A percentile compares a stretch with the other conserved stretches of the same genome.
phyloP scores from a whole-genome alignment of 306 rosid genomes.

The Bauhinia variegata region DNA sequence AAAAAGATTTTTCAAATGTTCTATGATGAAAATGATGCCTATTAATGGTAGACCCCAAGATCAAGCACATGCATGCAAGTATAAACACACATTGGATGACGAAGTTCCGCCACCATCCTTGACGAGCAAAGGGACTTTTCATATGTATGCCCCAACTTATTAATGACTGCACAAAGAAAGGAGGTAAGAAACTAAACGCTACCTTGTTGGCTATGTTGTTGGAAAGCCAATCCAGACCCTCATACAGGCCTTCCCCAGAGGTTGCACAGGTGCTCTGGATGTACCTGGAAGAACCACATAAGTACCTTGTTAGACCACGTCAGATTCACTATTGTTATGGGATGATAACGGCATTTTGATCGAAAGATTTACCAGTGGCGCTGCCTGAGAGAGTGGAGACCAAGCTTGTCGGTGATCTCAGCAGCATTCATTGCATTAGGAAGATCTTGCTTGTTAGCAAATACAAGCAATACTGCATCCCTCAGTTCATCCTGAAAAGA shows the following conservation, averaged over 20 bases:
- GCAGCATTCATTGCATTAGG: conserved; percentile 99
- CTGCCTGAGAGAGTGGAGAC: conserved; percentile 98
- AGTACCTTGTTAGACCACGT: conserved; percentile 23
- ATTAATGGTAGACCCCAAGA: not conserved
- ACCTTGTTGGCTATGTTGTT: conserved; percentile 99
- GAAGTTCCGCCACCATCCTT: not conserved
- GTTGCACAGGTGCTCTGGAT: conserved; percentile 99
- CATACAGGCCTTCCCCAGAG: conserved; percentile 98
- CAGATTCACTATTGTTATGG: not conserved
- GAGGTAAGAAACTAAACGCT: conserved; percentile 25
- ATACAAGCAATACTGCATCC: conserved; percentile 97
- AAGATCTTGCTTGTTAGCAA: conserved; percentile 99
- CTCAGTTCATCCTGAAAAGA: conserved; percentile 87
- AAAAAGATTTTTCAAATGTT: conserved; percentile 4
- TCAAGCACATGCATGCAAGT: not conserved
- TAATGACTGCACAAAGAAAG: not conserved
- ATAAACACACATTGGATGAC: not conserved
- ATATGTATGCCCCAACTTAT: not conserved
- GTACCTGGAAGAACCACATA: conserved; percentile 66
- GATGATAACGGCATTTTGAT: not conserved
- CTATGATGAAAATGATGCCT: not conserved
- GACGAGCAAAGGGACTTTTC: conserved; percentile 7
- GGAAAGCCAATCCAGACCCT: conserved; percentile 99
- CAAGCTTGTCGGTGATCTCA: conserved; percentile 98
- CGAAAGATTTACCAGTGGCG: conserved; percentile 82